Evolutionary conservation across 2,329 filamentous ascomycete species (phyloP).

Genomic region (Aureobasidium sp.): DNA sequence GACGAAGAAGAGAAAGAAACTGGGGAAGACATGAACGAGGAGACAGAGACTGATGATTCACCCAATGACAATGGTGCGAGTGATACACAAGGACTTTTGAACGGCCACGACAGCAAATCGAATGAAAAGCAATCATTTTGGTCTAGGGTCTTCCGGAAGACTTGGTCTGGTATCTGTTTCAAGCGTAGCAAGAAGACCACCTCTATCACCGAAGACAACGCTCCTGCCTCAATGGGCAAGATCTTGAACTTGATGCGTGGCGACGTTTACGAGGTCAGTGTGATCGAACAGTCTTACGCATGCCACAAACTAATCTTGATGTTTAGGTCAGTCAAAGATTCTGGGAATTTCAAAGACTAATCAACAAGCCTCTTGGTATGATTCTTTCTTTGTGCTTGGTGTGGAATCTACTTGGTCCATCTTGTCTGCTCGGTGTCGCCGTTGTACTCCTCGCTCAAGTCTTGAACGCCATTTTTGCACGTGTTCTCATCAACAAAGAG

Average conservation of each 20-base stretch:
- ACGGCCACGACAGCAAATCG: slow-evolving; percentile 20
- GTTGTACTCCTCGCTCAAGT: slow-evolving; percentile 60
- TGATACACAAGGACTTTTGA: slow-evolving; percentile 7
- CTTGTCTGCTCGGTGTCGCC: slow-evolving; percentile 66
- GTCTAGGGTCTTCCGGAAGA: neutral
- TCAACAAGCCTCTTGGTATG: slow-evolving; percentile 71
- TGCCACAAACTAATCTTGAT: neutral
- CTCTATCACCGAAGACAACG: slow-evolving; percentile 27
- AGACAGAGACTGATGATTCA: slow-evolving; percentile 16
- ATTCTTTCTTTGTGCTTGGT: slow-evolving; percentile 66
- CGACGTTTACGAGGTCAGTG: slow-evolving; percentile 55
- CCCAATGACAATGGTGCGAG: slow-evolving; percentile 12
- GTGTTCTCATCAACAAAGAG: slow-evolving; percentile 61
- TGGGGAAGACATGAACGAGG: slow-evolving; percentile 19
- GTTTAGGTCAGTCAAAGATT: slow-evolving; percentile 53
- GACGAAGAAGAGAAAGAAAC: slow-evolving; percentile 22
- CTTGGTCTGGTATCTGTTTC: neutral
- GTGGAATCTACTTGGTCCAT: slow-evolving; percentile 71
- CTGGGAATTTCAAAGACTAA: slow-evolving; percentile 75
- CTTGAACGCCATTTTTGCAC: slow-evolving; percentile 61
- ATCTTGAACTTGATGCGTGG: slow-evolving; percentile 79
- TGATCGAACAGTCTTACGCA: neutral
- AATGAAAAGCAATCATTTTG: slow-evolving; percentile 18
- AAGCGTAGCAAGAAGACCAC: neutral
- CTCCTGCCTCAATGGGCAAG: slow-evolving; percentile 76